Percentiles rank a stretch among this genome's conserved stretches.
Evolutionary conservation across 2,329 filamentous ascomycete genomes (phyloP).

Genomic region (Setomelanomma holmii): DNA sequence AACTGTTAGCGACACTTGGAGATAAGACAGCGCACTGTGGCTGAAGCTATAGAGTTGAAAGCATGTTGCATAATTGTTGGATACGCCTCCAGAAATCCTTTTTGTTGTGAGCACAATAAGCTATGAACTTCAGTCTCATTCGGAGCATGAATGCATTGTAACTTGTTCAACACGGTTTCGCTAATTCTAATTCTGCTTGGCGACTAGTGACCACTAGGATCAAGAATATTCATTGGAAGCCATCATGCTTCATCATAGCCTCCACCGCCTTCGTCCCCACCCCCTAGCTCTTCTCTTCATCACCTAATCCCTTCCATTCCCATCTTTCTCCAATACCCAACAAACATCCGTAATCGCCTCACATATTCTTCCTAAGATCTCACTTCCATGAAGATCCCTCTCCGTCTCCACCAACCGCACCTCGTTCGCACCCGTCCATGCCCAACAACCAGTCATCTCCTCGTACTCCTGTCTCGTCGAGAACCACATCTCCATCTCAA

Average conservation of each 20-base stretch:
- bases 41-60: too few species aligned
- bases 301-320: neutral
- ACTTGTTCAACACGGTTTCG: too few species aligned
- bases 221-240: neutral
- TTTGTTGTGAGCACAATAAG: too few species aligned
- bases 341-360: neutral
- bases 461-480: neutral
- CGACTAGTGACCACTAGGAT: too few species aligned
- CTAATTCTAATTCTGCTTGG: too few species aligned
- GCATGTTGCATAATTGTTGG: too few species aligned
- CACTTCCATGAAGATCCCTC: neutral
- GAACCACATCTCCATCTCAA: neutral
- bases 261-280: neutral
- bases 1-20: conserved; percentile 29
- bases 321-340: neutral
- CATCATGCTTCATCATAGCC: neutral
- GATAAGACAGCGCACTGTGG: conserved; percentile 13
- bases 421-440: neutral
- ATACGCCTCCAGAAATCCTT: too few species aligned
- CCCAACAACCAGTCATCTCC: neutral
- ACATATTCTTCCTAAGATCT: neutral
- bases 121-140: neutral
- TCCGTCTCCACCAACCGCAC: neutral
- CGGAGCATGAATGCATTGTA: too few species aligned
- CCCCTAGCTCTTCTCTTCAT: neutral